Base-by-base conservation (phyloP, 495 filamentous ascomycete species). In the Podospora bellae-mahoneyi region DNA sequence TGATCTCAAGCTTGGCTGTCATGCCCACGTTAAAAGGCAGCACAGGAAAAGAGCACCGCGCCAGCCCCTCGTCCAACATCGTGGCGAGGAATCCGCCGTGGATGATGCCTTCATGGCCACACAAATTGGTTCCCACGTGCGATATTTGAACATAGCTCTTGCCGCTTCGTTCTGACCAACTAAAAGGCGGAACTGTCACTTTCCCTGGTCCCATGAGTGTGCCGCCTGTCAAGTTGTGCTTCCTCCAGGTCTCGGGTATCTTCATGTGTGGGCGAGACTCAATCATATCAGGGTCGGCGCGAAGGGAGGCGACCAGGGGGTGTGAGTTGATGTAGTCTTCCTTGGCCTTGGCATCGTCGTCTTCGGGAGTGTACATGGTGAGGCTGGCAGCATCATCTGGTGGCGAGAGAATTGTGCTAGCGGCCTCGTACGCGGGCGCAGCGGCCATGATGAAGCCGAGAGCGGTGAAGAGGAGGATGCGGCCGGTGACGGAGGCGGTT, bases 81-180 rank as follows among this genome's bases (percentile, higher is more conserved):
- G 96, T 98, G 16, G 95, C 96, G 60, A 98, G 79, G 70, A 98
- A 77, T 0, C 95, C 95, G 7, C 95, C 95, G 74, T 99, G 95
- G 2, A 99, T 83, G 67, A 98, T 91, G 2, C 94, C 95, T 20
- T 91, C 89, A 75, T 99, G 94, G 4, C 95, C 95, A 75, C 92
- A 98, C 55, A 99, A 79, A 72, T 92, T 89, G 4, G 83, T 78
- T 18, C 95, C 96, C 1, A 97, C 83, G 75, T 94, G 95, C 62
- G 87, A 84, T 19, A 98, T 85, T 26, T 90, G 86, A 9, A 94
- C 86, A 59, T 94, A 79, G 61, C 80, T 82, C 79, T 90, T 92
- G 30, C 93, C 93, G 18, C 82, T 86, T 55, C 84, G 80, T 65
- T 94, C 89, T 62, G 80, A 84, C 83, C 91, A 99, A 4, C 87